Evolutionary conservation across 306 rosid genomes (phyloP).

Genomic region (Fragaria ananassa): DNA sequence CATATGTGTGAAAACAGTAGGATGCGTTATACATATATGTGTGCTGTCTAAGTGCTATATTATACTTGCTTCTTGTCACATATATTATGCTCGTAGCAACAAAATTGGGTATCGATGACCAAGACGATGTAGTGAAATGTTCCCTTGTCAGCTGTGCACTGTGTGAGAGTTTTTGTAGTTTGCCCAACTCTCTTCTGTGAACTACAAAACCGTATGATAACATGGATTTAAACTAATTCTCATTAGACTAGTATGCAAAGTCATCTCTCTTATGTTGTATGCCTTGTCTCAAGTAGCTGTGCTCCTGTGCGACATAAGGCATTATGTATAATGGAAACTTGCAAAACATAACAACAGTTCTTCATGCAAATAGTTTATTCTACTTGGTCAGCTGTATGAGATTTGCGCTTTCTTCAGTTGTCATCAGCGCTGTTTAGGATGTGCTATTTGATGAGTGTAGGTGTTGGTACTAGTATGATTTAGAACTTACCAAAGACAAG

Average conservation of each 20-base stretch:
- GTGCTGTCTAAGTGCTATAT: neutral
- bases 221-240: neutral
- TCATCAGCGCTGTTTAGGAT: too few species aligned
- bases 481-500: neutral
- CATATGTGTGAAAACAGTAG: neutral
- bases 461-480: neutral
- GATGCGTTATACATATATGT: too few species aligned
- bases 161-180: neutral
- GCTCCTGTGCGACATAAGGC: neutral
- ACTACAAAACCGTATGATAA: neutral
- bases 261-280: neutral
- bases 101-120: neutral
- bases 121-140: neutral
- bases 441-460: neutral
- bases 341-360: neutral
- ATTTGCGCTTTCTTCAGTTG: too few species aligned
- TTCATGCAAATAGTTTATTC: neutral
- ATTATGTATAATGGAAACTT: neutral
- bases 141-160: neutral
- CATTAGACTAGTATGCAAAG: neutral
- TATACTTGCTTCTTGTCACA: neutral
- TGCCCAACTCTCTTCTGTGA: neutral
- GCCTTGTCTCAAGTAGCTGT: neutral
- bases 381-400: too few species aligned
- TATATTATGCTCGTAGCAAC: neutral